Base-by-base conservation (phyloP, 306 rosid species). In the Cucurbita maxima region DNA sequence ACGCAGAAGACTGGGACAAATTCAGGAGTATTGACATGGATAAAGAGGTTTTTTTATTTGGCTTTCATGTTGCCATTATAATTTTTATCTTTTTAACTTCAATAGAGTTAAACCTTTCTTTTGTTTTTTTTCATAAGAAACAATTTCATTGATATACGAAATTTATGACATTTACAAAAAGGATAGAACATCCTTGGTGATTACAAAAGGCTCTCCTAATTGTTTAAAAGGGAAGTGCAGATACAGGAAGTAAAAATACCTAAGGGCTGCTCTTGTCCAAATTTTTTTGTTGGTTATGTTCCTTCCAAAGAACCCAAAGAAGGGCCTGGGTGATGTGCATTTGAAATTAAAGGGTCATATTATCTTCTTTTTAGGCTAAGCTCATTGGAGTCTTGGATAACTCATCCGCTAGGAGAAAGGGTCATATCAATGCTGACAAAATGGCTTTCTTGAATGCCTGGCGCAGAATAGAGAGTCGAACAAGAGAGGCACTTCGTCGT, bases 21-120 rank as follows among this genome's bases (percentile, higher is more conserved):
- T 89, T 94, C 81, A 86, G 99, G 89, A 94, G 81, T 83, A 91
- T 91, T 63, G 99, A 94, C 92, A 94, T 91, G 99, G 99, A 94
- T 73, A 85, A 82, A 84, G 96, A 90, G 96, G 98, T 94, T 76
- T 69, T 68, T 73, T 56, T 79, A n/a, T 76, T 58, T 69, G 63
- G 64, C 57, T 13, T 60, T 64, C 64, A 25, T 56, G 47, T 58
- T 47, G 14, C 30, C 66, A 8, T 60, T 60, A 34, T 7, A 1
- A 3, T 54, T 34, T 72, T 37, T 7, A 16, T 57, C 40, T 30
- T n/a, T n/a, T 10, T 1, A 72, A 18, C n/a, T 34, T 72, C 38
- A 36, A 40, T 5, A 12, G 54, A 36, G 36, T 58, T 11, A 10
- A 36, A 12, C 13, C 15, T 72, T 56, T 12, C 14, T 30, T 3